Base-by-base conservation (phyloP, 192 early-diverging fungal species). In the Oehlia diaphana region DNA sequence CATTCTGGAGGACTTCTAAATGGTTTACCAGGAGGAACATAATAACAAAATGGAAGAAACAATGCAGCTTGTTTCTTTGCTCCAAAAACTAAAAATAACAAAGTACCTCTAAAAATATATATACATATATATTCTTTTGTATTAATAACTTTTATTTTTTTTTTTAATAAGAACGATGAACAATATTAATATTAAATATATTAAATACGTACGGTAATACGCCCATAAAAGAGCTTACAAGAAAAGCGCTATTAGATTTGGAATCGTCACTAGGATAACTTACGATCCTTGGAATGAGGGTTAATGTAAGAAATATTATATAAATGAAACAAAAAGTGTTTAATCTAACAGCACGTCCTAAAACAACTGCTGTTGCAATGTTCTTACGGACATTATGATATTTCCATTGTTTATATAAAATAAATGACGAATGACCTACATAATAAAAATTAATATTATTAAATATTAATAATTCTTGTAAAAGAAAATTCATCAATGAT, bases 1-100 rank as follows among this genome's bases (percentile, higher is more conserved):
- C 16, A 6, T 5, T 21, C 19, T 21, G 53, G 53, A 2, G 53
- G 53, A 21, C 16, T 16, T 58, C 53, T 58, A 58, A 21, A 1
- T 19, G 53, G 53, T 58, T 58, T 58, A 58, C 19, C 53, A 21
- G 53, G 53, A n/a, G 64, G 83, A 79, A 79, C 33, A 68, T 63
- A 49, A 39, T 39, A 67, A 21, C 65, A 67, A 67, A 26, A 67
- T 67, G 65, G 65, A 35, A 67, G 65, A 67, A 67, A 67, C 10
- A 67, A 33, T 31, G 65, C 16, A 1, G 65, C 28, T 31, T 13
- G 13, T 67, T 67, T 67, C 7, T 26, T 67, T 26, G 26, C 4
- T 31, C 65, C 65, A 67, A 67, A 67, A 1, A 67, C 12, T 19
- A 67, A 67, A 35, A 67, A 67, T 26, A 67, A 67, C 16, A 67